A percentile compares a stretch with the other conserved stretches of the same genome.
Evolutionary conservation across 192 early-diverging fungal species (phyloP).

Genomic region (Spinellus fusiger): DNA sequence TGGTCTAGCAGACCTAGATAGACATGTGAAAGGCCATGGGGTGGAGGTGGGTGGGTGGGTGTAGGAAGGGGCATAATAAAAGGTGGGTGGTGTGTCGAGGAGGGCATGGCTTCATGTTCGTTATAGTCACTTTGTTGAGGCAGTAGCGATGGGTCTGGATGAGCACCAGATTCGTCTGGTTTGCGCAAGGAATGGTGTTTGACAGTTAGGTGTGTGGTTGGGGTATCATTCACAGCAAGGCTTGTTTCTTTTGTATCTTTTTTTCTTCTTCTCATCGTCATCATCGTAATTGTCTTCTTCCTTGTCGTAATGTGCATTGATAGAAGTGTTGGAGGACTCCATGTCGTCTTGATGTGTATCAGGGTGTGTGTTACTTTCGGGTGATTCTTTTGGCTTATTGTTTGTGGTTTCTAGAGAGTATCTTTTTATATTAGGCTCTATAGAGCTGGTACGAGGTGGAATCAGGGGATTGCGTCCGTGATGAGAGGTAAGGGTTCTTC

Average conservation of each 20-base stretch:
- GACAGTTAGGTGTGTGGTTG: neutral
- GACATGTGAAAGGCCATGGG: conserved; percentile 1
- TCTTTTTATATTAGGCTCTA: conserved; percentile 12
- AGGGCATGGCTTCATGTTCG: neutral
- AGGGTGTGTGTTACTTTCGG: neutral
- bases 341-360: neutral
- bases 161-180: neutral
- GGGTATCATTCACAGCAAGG: neutral
- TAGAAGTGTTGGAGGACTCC: too few species aligned
- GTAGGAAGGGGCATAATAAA: neutral
- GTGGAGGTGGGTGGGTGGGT: neutral
- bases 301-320: neutral
- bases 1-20: conserved; percentile 17
- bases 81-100: neutral
- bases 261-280: neutral
- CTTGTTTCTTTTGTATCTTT: neutral
- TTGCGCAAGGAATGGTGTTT: neutral
- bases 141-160: neutral
- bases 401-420: conserved; percentile 7
- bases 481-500: conserved; percentile 27
- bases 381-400: neutral
- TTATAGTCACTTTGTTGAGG: conserved; percentile 2
- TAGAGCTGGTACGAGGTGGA: neutral
- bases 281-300: neutral
- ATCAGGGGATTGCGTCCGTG: conserved; percentile 19